These are phyloP conservation scores for Coniosporium uncinatum DNA, from an alignment of 2,329 filamentous ascomycete genomes.

Conservation along the genomic window DNA sequence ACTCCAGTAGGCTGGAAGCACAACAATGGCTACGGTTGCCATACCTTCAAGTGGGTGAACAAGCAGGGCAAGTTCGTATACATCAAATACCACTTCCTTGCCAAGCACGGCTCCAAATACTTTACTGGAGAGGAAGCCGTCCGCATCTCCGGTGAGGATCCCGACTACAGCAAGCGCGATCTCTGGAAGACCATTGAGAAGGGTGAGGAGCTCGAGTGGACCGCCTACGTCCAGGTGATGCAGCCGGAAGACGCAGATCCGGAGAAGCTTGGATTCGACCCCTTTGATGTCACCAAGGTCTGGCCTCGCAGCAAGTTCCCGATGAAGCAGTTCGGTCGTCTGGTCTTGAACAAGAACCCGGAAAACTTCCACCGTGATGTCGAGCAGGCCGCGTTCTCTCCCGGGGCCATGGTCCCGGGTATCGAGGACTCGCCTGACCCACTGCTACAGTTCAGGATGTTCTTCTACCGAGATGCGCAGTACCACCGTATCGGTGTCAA, in stretches of 20 bases:
- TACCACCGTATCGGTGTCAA: conserved; percentile 47
- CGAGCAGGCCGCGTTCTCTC: conserved; percentile 45
- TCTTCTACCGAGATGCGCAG: conserved; percentile 44
- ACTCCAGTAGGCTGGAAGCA: conserved; percentile 39
- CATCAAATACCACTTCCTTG: conserved; percentile 44
- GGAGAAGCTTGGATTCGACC: conserved; percentile 43
- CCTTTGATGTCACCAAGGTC: conserved; percentile 48
- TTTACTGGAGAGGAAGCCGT: conserved; percentile 39
- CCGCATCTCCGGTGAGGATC: conserved; percentile 39
- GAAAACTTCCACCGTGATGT: conserved; percentile 46
- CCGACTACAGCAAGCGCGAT: conserved; percentile 43
- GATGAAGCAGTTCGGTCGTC: conserved; percentile 41
- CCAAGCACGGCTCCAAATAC: conserved; percentile 40
- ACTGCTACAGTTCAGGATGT: conserved; percentile 42
- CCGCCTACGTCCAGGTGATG: conserved; percentile 39
- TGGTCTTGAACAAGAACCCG: conserved; percentile 48
- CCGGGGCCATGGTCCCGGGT: conserved; percentile 44
- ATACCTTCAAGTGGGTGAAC: conserved; percentile 43
- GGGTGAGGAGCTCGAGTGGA: conserved; percentile 35
- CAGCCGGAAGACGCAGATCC: conserved; percentile 37
- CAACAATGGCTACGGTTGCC: conserved; percentile 23
- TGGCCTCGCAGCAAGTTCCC: conserved; percentile 44
- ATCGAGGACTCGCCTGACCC: conserved; percentile 42
- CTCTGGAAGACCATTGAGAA: conserved; percentile 36
- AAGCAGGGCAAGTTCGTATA: conserved; percentile 42